These are phyloP conservation scores for Beauveria bassiana DNA, from an alignment of 2,329 filamentous ascomycete genomes.

Conservation along the genomic window DNA sequence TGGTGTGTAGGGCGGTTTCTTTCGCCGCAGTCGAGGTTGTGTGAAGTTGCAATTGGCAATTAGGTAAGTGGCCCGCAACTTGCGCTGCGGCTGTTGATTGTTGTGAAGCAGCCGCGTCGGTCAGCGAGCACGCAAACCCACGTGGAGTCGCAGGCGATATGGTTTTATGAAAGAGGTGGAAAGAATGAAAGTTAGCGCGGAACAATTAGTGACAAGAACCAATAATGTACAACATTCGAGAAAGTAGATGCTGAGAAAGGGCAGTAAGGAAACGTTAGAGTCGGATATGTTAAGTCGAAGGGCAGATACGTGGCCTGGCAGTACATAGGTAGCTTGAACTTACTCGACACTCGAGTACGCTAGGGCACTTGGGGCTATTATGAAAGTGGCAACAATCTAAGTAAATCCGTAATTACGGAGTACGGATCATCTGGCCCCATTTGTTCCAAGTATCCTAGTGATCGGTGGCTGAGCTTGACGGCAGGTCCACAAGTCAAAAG, in stretches of 20 bases:
- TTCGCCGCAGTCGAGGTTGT: neutral
- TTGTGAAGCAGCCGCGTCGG: neutral
- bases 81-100: neutral
- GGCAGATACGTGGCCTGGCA: neutral
- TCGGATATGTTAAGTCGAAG: neutral
- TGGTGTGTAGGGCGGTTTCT: neutral
- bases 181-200: too few relatives aligned
- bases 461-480: constrained; percentile 1
- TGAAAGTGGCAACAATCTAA: neutral
- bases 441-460: constrained; percentile 7
- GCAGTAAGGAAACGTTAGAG: neutral
- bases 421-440: neutral
- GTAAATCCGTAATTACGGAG: too few relatives aligned
- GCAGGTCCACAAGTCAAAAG: neutral
- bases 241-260: neutral
- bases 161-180: too few relatives aligned
- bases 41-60: neutral
- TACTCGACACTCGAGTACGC: too few relatives aligned
- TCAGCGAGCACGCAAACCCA: neutral
- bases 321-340: too few relatives aligned
- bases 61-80: neutral
- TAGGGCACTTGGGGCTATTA: neutral
- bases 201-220: neutral
- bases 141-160: too few relatives aligned
- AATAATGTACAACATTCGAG: neutral